Evolutionary conservation across 441 rosid genomes (phyloP).

Genomic region (Bruguiera hainesii): DNA sequence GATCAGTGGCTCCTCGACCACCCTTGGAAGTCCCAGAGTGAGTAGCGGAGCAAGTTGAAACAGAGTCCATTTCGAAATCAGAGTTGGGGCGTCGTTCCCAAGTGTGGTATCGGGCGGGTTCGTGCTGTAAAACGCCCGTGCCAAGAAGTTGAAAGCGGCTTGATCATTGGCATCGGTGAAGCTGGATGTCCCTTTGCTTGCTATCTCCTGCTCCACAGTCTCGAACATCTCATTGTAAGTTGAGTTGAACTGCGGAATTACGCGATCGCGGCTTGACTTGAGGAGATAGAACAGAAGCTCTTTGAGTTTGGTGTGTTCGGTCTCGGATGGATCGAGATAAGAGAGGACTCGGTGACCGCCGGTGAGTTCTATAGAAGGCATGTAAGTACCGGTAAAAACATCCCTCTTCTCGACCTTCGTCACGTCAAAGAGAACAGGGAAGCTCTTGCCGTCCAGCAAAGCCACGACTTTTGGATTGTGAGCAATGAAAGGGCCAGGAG

Average conservation of each 20-base stretch:
- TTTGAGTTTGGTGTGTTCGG: constrained; percentile 63
- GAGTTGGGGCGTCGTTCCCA: constrained; percentile 50
- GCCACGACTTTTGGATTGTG: constrained; percentile 55
- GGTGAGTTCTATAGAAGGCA: constrained; percentile 73
- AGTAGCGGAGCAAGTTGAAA: constrained; percentile 58
- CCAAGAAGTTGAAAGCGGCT: constrained; percentile 67
- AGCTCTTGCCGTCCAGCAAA: constrained; percentile 80
- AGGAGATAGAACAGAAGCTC: constrained; percentile 55
- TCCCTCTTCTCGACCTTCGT: constrained; percentile 75
- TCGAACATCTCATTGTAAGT: constrained; percentile 46
- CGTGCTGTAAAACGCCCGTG: constrained; percentile 40
- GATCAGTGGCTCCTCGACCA: constrained; percentile 42
- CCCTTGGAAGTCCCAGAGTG: constrained; percentile 51
- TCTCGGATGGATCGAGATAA: constrained; percentile 78
- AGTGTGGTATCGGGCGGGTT: constrained; percentile 55
- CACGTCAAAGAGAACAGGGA: constrained; percentile 65
- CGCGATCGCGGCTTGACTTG: constrained; percentile 44
- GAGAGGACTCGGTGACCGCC: constrained; percentile 73
- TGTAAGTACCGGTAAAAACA: constrained; percentile 77
- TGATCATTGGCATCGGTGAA: constrained; percentile 44
- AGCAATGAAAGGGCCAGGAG: constrained; percentile 72
- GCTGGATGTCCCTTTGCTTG: constrained; percentile 51
- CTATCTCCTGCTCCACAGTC: constrained; percentile 48
- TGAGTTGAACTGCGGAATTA: constrained; percentile 67
- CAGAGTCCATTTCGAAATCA: constrained; percentile 56